Percentiles rank a stretch among this genome's conserved stretches.
phyloP scores from a whole-genome alignment of 2,329 filamentous ascomycete species.

The Zymoseptoria brevis region DNA sequence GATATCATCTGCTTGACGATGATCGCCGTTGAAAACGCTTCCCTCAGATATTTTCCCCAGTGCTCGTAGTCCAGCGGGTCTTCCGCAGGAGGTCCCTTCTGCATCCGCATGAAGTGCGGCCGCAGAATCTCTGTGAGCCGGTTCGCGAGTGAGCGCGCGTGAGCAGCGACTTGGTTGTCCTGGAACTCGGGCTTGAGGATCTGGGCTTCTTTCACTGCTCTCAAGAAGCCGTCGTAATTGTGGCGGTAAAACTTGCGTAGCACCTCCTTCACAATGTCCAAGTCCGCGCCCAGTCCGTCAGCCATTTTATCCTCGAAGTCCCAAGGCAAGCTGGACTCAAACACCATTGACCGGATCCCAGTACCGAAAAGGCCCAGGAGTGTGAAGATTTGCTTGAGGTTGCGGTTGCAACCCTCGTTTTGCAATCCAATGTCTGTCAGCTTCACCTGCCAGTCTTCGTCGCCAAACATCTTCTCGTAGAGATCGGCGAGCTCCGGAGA shows the following conservation, averaged over 20 bases:
- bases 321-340: background rate
- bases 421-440: no score
- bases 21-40: constrained; percentile 5
- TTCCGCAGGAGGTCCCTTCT: background rate
- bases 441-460: background rate
- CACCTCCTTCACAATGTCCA: background rate
- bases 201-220: background rate
- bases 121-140: background rate
- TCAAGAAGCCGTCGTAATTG: background rate
- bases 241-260: background rate
- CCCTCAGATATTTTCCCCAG: constrained; percentile 3
- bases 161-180: background rate
- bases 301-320: background rate
- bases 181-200: constrained; percentile 1
- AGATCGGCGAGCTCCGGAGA: background rate
- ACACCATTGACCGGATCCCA: background rate
- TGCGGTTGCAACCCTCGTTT: no score
- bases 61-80: background rate
- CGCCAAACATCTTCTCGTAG: background rate
- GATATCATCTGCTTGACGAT: constrained; percentile 5
- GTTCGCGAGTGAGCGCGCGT: background rate
- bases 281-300: background rate
- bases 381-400: no score
- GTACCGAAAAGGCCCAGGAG: background rate
- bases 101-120: constrained; percentile 1